These are phyloP conservation scores for Gaertneriomyces sp. DNA, from an alignment of 192 early-diverging fungal species.

Conservation along the genomic window DNA sequence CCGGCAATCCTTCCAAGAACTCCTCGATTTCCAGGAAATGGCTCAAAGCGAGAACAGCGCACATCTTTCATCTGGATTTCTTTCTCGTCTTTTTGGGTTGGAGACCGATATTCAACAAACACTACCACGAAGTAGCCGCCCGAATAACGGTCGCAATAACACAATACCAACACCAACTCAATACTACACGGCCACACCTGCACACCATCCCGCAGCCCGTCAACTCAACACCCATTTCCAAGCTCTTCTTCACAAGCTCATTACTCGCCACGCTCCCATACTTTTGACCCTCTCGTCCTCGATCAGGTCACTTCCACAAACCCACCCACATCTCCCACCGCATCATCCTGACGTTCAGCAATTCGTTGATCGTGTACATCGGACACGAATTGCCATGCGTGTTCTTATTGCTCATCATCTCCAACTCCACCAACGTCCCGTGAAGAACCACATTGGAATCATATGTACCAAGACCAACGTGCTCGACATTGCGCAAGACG, in stretches of 20 bases:
- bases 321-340: constrained; percentile 17
- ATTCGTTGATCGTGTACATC: constrained; percentile 90
- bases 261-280: constrained; percentile 76
- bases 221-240: constrained; percentile 9
- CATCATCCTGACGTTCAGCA: constrained; percentile 67
- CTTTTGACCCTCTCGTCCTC: constrained; percentile 30
- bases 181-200: too few relatives aligned
- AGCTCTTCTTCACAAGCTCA: constrained; percentile 74
- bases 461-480: constrained; percentile 83
- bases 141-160: too few relatives aligned
- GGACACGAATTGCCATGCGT: constrained; percentile 88
- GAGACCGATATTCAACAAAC: too few relatives aligned
- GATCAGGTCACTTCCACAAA: not conserved
- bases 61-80: too few relatives aligned
- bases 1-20: constrained; percentile 75
- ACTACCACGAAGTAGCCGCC: too few relatives aligned
- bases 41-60: too few relatives aligned
- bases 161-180: too few relatives aligned
- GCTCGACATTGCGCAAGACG: constrained; percentile 74
- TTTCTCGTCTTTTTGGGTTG: too few relatives aligned
- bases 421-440: constrained; percentile 16
- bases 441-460: constrained; percentile 76
- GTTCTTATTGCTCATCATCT: constrained; percentile 79
- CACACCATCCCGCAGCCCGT: not conserved
- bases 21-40: constrained; percentile 48